These are phyloP conservation scores for Mucor ambiguus DNA, from an alignment of 371 early-diverging fungal species.

Conservation along the genomic window DNA sequence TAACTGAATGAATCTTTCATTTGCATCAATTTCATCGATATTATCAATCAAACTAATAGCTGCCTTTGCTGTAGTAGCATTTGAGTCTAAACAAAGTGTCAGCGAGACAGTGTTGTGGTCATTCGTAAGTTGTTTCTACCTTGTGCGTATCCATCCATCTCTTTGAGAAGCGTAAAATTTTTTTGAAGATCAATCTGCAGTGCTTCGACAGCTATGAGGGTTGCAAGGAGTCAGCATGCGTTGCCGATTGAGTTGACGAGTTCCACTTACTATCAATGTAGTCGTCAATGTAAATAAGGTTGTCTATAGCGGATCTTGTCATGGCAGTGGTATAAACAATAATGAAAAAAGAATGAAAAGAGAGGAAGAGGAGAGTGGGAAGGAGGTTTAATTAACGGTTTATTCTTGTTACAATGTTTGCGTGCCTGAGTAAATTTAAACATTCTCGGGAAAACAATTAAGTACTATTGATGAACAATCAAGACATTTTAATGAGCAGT, in stretches of 20 bases:
- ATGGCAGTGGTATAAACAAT: constrained; percentile 1
- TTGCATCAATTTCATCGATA: constrained; percentile 47
- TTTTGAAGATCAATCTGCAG: constrained; percentile 87
- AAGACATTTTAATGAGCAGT: background rate
- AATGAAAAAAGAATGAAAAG: background rate
- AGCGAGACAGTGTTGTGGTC: background rate
- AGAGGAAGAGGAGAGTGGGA: background rate
- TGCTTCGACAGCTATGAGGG: constrained; percentile 75
- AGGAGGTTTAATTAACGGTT: background rate
- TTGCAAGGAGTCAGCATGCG: background rate
- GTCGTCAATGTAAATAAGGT: constrained; percentile 78
- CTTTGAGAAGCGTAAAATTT: constrained; percentile 86
- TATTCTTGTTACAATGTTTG: background rate
- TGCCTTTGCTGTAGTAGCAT: constrained; percentile 61
- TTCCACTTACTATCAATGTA: constrained; percentile 80
- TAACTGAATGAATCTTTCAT: constrained; percentile 63
- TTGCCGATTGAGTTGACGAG: background rate
- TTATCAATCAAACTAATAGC: constrained; percentile 61
- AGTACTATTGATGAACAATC: background rate
- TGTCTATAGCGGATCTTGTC: constrained; percentile 32
- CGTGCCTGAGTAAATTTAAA: background rate
- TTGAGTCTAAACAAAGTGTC: constrained; percentile 47
- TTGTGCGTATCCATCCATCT: constrained; percentile 85
- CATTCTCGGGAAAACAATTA: background rate
- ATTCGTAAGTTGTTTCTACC: constrained; percentile 37